Base-by-base conservation (phyloP, 371 early-diverging fungal genomes). In the Gilbertella persicaria region DNA sequence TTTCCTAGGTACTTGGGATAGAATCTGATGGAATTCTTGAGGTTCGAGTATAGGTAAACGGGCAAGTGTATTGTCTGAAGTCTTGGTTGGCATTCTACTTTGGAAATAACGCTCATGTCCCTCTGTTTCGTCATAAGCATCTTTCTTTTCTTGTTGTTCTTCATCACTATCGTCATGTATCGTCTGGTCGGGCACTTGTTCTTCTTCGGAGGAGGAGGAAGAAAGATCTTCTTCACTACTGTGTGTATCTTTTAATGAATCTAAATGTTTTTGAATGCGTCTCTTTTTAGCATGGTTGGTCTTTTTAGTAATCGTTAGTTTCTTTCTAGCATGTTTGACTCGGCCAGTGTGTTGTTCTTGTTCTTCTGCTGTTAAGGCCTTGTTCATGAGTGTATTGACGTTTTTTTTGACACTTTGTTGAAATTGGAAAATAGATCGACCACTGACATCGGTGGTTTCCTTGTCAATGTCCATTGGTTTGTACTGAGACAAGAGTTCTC, bases 21-120 rank as follows among this genome's bases (percentile, higher is more conserved):
- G 65, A 5, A 86, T 63, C 5, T 61, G 58, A 24, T 78, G 62
- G 52, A 84, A 89, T 41, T 89, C 85, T 17, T 83, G 60, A 12
- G 82, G 88, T 12, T 85, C 78, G 16, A 93, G 72, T 5, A 73
- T 64, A 10, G 88, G 87, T 2, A 94, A 78, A 47, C 82, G 81
- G 0, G 90, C 79, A 13, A 94, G 79, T 4, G 94, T 93, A 64
- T 91, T 91, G 70, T 93, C 85, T n/a, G 94, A 93, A 2, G 95
- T 94, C 42, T 67, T 64, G 6, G 82, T 71, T 67, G 14, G 74
- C 65, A 43, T 85, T 14, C 84, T 61, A 30, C 84, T 80, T 60
- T 86, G 83, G 59, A 93, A 93, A 60, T 91, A 92, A 26, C 86
- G 79, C 44, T 88, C 89, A 19, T 85, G 78, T 0, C 84, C 82